phyloP scores from a whole-genome alignment of 495 filamentous ascomycete species.

The Rostrohypoxylon terebratum region DNA sequence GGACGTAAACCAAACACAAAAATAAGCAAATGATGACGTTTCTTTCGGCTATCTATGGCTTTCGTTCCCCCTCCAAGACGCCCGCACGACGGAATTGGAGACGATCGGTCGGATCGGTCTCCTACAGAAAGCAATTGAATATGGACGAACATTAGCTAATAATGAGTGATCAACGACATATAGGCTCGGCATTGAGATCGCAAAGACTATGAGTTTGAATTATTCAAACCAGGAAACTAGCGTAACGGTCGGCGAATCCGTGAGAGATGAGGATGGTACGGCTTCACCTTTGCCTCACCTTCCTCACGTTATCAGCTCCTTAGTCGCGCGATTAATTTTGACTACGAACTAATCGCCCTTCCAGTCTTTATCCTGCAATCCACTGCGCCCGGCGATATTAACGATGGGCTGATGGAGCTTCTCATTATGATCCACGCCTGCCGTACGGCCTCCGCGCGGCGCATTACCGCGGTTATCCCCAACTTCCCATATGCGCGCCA shows the following conservation, averaged over 20 bases:
- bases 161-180: conserved; percentile 34
- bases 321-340: conserved; percentile 12
- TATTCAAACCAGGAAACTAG: conserved; percentile 99
- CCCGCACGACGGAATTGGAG: conserved; percentile 36
- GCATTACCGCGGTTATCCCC: conserved; percentile 92
- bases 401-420: conserved; percentile 98
- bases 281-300: conserved; percentile 22
- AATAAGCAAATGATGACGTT: conserved; percentile 8
- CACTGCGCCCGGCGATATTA: conserved; percentile 94
- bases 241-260: conserved; percentile 95
- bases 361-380: conserved; percentile 94
- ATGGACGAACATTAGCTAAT: conserved; percentile 30
- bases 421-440: conserved; percentile 99
- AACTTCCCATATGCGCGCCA: conserved; percentile 99
- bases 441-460: conserved; percentile 92
- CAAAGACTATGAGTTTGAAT: conserved; percentile 92
- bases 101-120: neutral
- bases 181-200: conserved; percentile 92
- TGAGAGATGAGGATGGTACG: conserved; percentile 93
- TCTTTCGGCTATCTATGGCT: conserved; percentile 36
- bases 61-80: neutral
- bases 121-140: conserved; percentile 14
- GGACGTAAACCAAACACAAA: conserved; percentile 6
- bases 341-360: conserved; percentile 27
- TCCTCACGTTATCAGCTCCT: neutral